Evolutionary conservation across 2,329 filamentous ascomycete species (phyloP), one percentile per base, ranked within the genome.

Genomic region (Ilyonectria destructans): DNA sequence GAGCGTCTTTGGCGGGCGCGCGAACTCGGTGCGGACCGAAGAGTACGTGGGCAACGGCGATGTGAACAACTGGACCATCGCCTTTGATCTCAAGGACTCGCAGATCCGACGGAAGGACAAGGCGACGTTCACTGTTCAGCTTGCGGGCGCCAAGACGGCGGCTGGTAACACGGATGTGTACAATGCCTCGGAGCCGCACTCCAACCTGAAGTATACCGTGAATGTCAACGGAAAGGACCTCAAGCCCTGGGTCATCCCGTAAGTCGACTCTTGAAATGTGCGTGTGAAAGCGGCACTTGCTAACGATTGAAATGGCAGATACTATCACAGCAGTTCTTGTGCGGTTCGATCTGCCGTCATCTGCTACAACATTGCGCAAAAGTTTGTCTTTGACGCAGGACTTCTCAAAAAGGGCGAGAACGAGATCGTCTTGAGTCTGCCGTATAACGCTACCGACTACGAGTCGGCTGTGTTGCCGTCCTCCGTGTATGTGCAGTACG

Each of bases 401-500:
- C 76, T 85, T 58, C 73, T 91, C 43, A 82, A 80, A n/a, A 81
- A 82, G 19, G 88, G 87, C 0, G 81, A 82, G 65, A 92, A 91
- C 69, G 81, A 84, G 71, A 79, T 92, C 35, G 80, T 89, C 0
- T 76, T 92, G 51, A 88, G 87, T 69, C 72, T 92, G 65, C 90
- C 90, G 12, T 86, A 82, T 54, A 88, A 90, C 55, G 89, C 85
- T 1, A 91, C 87, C 4, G 83, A 90, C 71, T 85, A 86, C 17
- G 88, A 91, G 79, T 85, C 85, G 33, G 89, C 90, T 0, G 58
- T 91, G 9, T 71, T 91, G 63, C 84, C 89, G 0, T 79, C 80
- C 49, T 85, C 84, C 1, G 82, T 89, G 0, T 92, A 92, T 77
- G 85, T 92, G 6, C 89, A 92, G 80, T 92, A 92, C 70, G 90